These are phyloP conservation scores for Penicillium sp. DNA, from an alignment of 2,329 filamentous ascomycete species.

Conservation along the genomic window DNA sequence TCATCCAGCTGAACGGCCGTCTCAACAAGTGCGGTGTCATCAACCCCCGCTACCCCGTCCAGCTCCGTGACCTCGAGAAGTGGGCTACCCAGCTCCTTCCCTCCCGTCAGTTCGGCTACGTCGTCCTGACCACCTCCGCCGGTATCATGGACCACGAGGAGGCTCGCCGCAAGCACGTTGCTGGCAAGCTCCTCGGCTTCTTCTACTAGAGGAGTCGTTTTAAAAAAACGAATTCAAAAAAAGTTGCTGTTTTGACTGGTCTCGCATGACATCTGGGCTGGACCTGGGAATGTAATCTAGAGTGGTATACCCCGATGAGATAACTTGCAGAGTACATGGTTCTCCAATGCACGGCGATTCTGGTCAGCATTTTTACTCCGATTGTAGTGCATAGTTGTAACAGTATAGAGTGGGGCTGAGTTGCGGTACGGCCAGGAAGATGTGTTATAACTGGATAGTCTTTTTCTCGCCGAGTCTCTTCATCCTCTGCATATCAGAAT, in stretches of 20 bases:
- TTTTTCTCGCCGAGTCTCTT: neutral
- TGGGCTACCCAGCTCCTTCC: conserved; percentile 99
- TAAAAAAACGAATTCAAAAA: conserved; percentile 28
- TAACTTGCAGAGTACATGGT: conserved; percentile 26
- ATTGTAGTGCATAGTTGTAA: neutral
- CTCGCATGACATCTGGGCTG: conserved; percentile 23
- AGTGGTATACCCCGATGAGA: conserved; percentile 21
- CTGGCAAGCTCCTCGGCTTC: conserved; percentile 99
- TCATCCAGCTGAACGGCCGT: conserved; percentile 98
- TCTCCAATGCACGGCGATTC: conserved; percentile 24
- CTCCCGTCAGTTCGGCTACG: conserved; percentile 99
- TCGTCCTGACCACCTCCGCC: conserved; percentile 97
- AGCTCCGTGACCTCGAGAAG: conserved; percentile 96
- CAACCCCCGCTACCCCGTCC: conserved; percentile 98
- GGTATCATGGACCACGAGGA: conserved; percentile 99
- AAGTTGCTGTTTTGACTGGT: conserved; percentile 30
- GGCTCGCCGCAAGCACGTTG: conserved; percentile 97
- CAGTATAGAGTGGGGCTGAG: neutral
- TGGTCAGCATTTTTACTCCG: conserved; percentile 11
- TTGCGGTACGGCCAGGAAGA: too few relatives aligned
- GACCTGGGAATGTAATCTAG: conserved; percentile 27
- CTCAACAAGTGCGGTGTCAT: conserved; percentile 99
- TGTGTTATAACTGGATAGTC: too few relatives aligned
- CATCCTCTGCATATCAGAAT: neutral
- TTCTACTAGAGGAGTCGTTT: conserved; percentile 72